These are phyloP conservation scores for Backusella morwellensis DNA, from an alignment of 192 early-diverging fungal species.

Conservation along the genomic window DNA sequence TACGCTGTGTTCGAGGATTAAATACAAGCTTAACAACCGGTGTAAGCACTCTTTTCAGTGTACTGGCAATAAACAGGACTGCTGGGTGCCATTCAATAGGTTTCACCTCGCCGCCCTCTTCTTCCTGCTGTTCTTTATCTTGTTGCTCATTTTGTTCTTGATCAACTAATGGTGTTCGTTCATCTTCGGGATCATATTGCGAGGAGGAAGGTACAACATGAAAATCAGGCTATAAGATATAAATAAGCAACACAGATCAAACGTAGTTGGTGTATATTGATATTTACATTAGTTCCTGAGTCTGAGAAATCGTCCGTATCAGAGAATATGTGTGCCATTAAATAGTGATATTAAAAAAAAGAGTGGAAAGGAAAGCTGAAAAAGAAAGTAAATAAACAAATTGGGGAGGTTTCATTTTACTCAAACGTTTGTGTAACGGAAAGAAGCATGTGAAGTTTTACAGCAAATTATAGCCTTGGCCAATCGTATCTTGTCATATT, in stretches of 20 bases:
- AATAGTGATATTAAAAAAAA: neutral
- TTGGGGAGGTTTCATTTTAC: neutral
- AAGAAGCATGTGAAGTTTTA: neutral
- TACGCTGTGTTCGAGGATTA: slow-evolving; percentile 24
- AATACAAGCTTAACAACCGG: slow-evolving; percentile 25
- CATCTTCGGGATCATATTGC: slow-evolving; percentile 6
- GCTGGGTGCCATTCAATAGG: slow-evolving; percentile 25
- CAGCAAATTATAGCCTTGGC: neutral
- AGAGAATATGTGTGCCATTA: slow-evolving; percentile 1
- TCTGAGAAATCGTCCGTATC: slow-evolving; percentile 18
- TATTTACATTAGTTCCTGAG: neutral
- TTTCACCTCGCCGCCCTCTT: neutral
- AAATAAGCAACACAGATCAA: neutral
- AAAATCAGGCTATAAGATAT: slow-evolving; percentile 10
- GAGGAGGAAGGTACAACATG: slow-evolving; percentile 13
- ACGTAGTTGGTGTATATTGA: neutral
- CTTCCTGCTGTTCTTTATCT: neutral
- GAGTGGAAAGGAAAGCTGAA: neutral
- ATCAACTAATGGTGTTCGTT: slow-evolving; percentile 2
- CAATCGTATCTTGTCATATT: neutral
- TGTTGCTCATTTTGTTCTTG: neutral
- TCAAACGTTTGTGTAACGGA: neutral
- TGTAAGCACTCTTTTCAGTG: slow-evolving; percentile 1
- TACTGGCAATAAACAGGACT: neutral
- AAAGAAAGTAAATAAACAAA: neutral